Evolutionary conservation across 2,329 filamentous ascomycete genomes (phyloP).

Genomic region (Alternaria panax): DNA sequence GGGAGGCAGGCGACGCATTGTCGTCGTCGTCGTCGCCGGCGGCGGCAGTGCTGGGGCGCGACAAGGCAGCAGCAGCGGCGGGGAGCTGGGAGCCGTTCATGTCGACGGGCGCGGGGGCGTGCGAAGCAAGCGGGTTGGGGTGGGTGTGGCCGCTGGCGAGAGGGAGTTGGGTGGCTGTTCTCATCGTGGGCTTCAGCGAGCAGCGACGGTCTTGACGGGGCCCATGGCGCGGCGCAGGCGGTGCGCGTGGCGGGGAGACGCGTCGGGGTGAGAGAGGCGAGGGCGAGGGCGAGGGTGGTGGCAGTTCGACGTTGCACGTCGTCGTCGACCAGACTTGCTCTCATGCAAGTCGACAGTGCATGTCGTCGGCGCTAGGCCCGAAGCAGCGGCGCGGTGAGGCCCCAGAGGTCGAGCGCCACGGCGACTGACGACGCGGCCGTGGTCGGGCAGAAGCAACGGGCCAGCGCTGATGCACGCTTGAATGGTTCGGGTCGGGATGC

Average conservation of each 20-base stretch:
- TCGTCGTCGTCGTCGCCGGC: no score
- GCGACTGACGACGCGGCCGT: background rate
- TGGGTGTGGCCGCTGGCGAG: constrained; percentile 30
- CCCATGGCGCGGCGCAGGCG: constrained; percentile 38
- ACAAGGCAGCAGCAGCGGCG: constrained; percentile 21
- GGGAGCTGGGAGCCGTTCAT: constrained; percentile 31
- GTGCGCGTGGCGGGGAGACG: constrained; percentile 7
- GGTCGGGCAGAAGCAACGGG: background rate
- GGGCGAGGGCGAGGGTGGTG: background rate
- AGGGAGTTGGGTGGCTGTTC: constrained; percentile 37
- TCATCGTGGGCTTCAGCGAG: constrained; percentile 41
- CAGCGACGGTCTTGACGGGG: constrained; percentile 30
- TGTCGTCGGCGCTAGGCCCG: constrained; percentile 19
- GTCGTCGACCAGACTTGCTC: background rate
- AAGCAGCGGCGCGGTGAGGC: constrained; percentile 27
- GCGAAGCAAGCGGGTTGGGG: constrained; percentile 39
- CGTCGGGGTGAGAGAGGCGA: background rate
- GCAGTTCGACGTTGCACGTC: constrained; percentile 5
- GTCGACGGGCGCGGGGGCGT: constrained; percentile 27
- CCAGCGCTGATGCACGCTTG: background rate
- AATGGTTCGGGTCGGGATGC: constrained; percentile 1
- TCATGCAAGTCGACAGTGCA: background rate
- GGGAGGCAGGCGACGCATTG: constrained; percentile 22
- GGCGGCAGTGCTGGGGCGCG: constrained; percentile 39
- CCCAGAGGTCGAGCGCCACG: constrained; percentile 7